Base-by-base conservation (phyloP, 306 rosid species). In the Vicia sativa region DNA sequence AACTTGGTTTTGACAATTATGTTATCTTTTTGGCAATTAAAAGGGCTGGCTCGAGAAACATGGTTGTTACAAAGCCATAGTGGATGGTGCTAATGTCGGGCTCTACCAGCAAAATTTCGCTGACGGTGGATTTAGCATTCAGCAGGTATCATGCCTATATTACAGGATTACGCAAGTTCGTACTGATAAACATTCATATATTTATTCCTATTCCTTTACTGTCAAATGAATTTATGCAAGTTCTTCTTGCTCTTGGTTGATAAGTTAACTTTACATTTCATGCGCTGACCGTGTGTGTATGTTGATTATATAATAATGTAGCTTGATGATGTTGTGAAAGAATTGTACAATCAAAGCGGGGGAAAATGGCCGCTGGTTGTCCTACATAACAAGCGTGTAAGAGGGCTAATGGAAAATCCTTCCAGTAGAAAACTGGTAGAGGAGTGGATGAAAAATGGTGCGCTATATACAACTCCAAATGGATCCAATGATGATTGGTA, bases 401-500 rank as follows among this genome's bases (percentile, higher is more conserved):
- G 75, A 58, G 84, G 85, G 53, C 89, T 88, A 45, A 35, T 86
- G 82, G 93, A 88, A 59, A 87, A 86, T 59, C 82, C 86, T 60
- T 86, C 82, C n/a, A 80, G 80, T 54, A 83, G 89, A 76, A 80
- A 76, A 14, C 11, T 87, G 65, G 72, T 90, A 11, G 81, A 83
- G 74, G 96, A 88, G 73, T 93, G 97, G 98, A 83, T 81, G 68
- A 80, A 79, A 67, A 83, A 83, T 12, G 98, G 82, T 21, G 74
- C 75, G 50, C 95, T 93, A 50, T 93, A 90, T 80, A 76, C 85
- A 10, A 93, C 98, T 7, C 98, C 97, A 13, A 83, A 50, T 58
- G 95, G 98, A 69, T 93, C 97, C 48, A 93, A 93, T 56, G 97
- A 93, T 68, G 98, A 93, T 79, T 93, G 98, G 97, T 93, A 85